A percentile compares a stretch with the other conserved stretches of the same genome.
These are phyloP conservation scores for Globisporangium takayamanum DNA, from an alignment of 352 stramenopile genomes.

Conservation along the genomic window DNA sequence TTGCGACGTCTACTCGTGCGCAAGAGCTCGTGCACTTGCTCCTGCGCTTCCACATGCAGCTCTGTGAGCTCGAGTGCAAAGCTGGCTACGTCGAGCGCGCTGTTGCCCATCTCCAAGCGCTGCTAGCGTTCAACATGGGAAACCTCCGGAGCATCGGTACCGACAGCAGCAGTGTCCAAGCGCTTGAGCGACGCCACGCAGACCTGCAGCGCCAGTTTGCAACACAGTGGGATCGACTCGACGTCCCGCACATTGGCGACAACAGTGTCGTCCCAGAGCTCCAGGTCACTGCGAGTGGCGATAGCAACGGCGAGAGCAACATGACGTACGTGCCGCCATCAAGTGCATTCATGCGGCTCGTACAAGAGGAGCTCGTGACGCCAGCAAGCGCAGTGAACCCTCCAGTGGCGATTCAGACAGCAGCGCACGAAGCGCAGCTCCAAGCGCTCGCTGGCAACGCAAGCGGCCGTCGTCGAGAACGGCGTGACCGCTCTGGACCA, in stretches of 20 bases:
- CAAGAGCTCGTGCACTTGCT: slow-evolving; percentile 10
- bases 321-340: slow-evolving; percentile 7
- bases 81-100: slow-evolving; percentile 55
- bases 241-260: slow-evolving; percentile 23
- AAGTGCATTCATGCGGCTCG: slow-evolving; percentile 14
- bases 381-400: slow-evolving; percentile 27
- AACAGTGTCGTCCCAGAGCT: not conserved
- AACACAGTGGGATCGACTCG: slow-evolving; percentile 22
- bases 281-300: not conserved
- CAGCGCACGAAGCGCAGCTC: slow-evolving; percentile 34
- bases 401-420: slow-evolving; percentile 20
- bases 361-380: slow-evolving; percentile 14
- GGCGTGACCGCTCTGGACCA: too few relatives aligned
- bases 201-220: slow-evolving; percentile 26
- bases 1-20: not conserved
- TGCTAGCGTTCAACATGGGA: slow-evolving; percentile 44
- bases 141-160: not conserved
- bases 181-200: not conserved
- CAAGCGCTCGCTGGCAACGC: slow-evolving; percentile 19
- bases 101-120: slow-evolving; percentile 57
- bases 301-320: not conserved
- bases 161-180: not conserved
- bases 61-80: slow-evolving; percentile 49
- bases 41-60: slow-evolving; percentile 40
- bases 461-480: not conserved